These are phyloP conservation scores for Polyrhizophydium stewartii DNA, from an alignment of 371 early-diverging fungal genomes.

Conservation along the genomic window DNA sequence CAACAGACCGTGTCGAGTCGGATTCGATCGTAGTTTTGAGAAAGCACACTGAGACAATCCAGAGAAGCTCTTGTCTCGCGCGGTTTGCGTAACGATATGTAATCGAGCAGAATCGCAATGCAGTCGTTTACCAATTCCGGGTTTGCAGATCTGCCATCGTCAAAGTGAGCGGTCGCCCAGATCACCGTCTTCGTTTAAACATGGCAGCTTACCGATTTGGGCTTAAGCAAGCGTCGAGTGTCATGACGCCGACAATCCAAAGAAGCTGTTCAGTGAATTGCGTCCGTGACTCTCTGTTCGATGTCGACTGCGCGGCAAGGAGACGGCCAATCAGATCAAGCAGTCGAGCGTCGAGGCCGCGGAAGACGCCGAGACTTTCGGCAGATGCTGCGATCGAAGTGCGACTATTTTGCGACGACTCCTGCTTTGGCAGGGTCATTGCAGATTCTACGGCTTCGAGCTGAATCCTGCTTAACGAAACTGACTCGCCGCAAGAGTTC, in stretches of 20 bases:
- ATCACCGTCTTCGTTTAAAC: too few relatives aligned
- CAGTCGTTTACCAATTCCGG: conserved; percentile 45
- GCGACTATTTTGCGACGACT: too few relatives aligned
- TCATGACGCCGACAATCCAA: conserved; percentile 44
- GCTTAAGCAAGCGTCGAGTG: conserved; percentile 52
- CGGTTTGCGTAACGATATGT: conserved; percentile 60
- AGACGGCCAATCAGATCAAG: not conserved
- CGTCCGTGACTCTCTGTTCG: conserved; percentile 34
- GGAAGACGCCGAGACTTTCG: not conserved
- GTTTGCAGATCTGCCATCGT: too few relatives aligned
- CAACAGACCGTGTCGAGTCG: not conserved
- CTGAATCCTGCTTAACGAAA: too few relatives aligned
- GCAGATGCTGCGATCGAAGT: too few relatives aligned
- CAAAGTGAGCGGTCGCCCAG: too few relatives aligned
- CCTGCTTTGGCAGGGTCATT: too few relatives aligned
- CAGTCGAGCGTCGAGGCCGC: not conserved
- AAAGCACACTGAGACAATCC: conserved; percentile 64
- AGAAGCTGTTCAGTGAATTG: conserved; percentile 51
- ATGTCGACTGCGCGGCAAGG: not conserved
- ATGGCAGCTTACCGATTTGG: too few relatives aligned
- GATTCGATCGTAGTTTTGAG: conserved; percentile 37
- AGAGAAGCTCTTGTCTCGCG: conserved; percentile 60
- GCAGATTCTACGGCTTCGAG: too few relatives aligned
- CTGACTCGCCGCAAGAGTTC: too few relatives aligned
- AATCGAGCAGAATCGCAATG: conserved; percentile 57